Base-by-base conservation (phyloP, 2,329 filamentous ascomycete genomes). In the Fusarium robinianum region DNA sequence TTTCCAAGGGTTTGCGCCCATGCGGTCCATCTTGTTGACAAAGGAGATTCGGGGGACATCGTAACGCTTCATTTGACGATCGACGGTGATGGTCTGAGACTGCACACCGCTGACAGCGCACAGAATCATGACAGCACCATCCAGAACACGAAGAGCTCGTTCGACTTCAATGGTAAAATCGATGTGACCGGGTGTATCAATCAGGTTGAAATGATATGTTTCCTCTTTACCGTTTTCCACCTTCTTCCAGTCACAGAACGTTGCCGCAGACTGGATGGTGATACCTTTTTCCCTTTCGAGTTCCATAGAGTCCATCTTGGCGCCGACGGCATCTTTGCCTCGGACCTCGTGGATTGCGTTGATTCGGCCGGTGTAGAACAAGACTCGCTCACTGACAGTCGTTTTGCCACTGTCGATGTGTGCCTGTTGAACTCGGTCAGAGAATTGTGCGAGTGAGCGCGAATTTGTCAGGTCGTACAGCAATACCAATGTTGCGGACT, bases 301-400 rank as follows among this genome's bases (percentile, higher is more conserved):
- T 61, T 99, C 94, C 94, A 99, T 99, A 17, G 91, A 96, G 76
- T 99, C 94, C 94, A 99, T 99, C 77, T 99, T 99, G 49, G 94
- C 94, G 55, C 94, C 94, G 26, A 96, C 90, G 23, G 88, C 83
- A 78, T 99, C 94, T 66, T 92, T 91, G 47, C 90, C 90, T 64
- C 94, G 83, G 29, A 99, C 94, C 73, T 99, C 94, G 75, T 99
- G 94, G 63, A 99, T 97, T 21, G 89, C 81, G 67, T 95, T 95
- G 73, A 96, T 96, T 66, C 94, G 87, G 56, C 94, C 94, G 41
- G 94, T 97, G 72, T 99, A 99, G 80, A 91, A 99, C 44, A 99
- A 85, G 30, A 99, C 90, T 69, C 94, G 88, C 74, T 99, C 94
- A 43, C 91, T 97, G 51, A 84, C 88, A 24, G 94, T 99, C 23